Evolutionary conservation across 148 eudicot genomes (phyloP), one percentile per base, ranked within the genome.

Genomic region (Gaultheria prostrata): DNA sequence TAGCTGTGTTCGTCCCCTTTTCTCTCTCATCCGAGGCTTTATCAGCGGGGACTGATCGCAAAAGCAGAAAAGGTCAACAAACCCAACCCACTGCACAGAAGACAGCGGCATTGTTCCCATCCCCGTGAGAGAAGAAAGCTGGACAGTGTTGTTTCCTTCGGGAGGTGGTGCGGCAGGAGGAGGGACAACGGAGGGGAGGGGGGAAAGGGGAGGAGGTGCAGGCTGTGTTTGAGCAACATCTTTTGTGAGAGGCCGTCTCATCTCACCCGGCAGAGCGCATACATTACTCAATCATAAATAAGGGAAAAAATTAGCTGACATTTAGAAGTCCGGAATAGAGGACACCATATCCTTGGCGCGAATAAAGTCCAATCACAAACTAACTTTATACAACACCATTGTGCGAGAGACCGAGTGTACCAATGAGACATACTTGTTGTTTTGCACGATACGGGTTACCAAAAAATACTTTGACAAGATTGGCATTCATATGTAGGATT

Each of bases 181-280:
- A 39, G 43, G 43, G 43, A 39, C 43, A 3, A 39, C 6, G 43
- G 43, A 39, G 43, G 43, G 6, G 3, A 39, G 43, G 43, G 43
- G 43, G 43, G 3, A 6, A 39, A 39, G 43, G 6, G 43, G 6
- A 39, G 6, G 43, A 39, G 43, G 43, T 39, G 43, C 43, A 6
- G 43, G 6, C 43, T 39, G 43, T 39, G 43, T 39, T 39, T 39
- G 43, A 39, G 43, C 43, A 39, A 39, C 43, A 39, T 39, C 43
- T 35, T 35, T 35, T 35, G 39, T 0, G 4, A n/a, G 39, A 35
- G 39, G 91, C 87, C 92, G 85, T 91, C 91, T 87, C 88, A 92
- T 91, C 94, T 92, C 90, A 91, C 93, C 87, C 24, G 94, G 93
- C 90, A 93, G 93, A 93, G 94, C 93, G 91, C 93, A 82, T 88